Conservation (phyloP, 2,329 filamentous ascomycete species). For the Hypoxylon sp. region DNA sequence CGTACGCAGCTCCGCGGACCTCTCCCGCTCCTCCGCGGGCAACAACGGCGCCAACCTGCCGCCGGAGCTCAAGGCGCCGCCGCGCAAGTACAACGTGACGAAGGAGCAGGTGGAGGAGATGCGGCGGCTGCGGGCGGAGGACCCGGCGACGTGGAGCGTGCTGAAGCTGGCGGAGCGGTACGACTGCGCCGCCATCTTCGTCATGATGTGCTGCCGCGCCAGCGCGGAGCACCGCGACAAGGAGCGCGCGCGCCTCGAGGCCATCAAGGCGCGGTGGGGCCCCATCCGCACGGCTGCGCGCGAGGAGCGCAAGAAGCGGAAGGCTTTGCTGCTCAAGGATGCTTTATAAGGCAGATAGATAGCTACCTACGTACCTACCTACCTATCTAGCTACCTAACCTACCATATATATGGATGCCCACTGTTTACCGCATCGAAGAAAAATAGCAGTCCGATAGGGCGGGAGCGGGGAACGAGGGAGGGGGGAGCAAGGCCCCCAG, state of each 20-base stretch:
- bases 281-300: constrained; percentile 67
- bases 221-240: constrained; percentile 63
- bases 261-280: constrained; percentile 70
- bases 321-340: constrained; percentile 66
- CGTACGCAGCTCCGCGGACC: constrained; percentile 54
- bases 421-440: too few relatives aligned
- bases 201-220: constrained; percentile 70
- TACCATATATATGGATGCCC: not conserved
- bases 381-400: not conserved
- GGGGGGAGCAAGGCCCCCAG: not conserved
- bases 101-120: constrained; percentile 72
- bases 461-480: too few relatives aligned
- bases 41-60: constrained; percentile 42
- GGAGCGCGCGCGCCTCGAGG: constrained; percentile 62
- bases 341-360: constrained; percentile 59
- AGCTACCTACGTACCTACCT: not conserved
- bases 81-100: constrained; percentile 65
- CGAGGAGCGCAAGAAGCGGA: constrained; percentile 69
- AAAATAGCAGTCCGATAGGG: not conserved
- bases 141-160: constrained; percentile 71
- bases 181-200: constrained; percentile 69
- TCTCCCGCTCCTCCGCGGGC: constrained; percentile 39
- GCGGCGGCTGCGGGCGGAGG: constrained; percentile 65
- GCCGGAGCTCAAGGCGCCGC: constrained; percentile 25
- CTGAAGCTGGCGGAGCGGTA: constrained; percentile 67